Percentiles rank a stretch among this genome's conserved stretches.
These are phyloP conservation scores for Hortaea werneckii DNA, from an alignment of 2,329 filamentous ascomycete species.

Conservation along the genomic window DNA sequence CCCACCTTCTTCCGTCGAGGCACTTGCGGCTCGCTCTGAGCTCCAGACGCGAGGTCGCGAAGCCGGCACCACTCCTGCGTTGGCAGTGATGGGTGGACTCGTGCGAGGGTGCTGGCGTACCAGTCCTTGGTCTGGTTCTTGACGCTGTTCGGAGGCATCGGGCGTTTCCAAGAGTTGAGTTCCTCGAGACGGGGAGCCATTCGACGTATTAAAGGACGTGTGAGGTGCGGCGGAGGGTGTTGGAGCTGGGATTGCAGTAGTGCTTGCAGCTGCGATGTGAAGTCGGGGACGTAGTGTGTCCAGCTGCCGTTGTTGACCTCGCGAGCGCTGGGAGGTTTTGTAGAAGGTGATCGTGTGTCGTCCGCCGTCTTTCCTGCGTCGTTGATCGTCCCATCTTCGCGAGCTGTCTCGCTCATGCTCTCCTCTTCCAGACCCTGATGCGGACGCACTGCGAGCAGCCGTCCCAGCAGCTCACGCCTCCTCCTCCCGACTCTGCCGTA, in stretches of 20 bases:
- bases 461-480: conserved; percentile 37
- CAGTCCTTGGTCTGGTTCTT: conserved; percentile 34
- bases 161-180: conserved; percentile 36
- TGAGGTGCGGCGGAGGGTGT: conserved; percentile 21
- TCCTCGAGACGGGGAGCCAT: conserved; percentile 28
- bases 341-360: background rate
- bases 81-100: conserved; percentile 36
- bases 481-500: conserved; percentile 49
- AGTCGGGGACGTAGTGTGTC: conserved; percentile 23
- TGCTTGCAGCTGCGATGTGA: conserved; percentile 24
- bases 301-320: conserved; percentile 4
- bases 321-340: background rate
- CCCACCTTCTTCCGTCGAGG: conserved; percentile 1
- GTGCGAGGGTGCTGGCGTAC: conserved; percentile 34
- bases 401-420: background rate
- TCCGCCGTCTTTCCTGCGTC: background rate
- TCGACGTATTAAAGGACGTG: conserved; percentile 13
- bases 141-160: conserved; percentile 36
- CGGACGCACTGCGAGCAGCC: conserved; percentile 8
- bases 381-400: background rate
- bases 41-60: conserved; percentile 27
- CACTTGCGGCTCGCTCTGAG: background rate
- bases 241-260: conserved; percentile 23
- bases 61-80: conserved; percentile 35
- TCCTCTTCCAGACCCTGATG: background rate